These are phyloP conservation scores for Suillus tomentosus DNA, from an alignment of 768 basidiomycete species.

Conservation along the genomic window DNA sequence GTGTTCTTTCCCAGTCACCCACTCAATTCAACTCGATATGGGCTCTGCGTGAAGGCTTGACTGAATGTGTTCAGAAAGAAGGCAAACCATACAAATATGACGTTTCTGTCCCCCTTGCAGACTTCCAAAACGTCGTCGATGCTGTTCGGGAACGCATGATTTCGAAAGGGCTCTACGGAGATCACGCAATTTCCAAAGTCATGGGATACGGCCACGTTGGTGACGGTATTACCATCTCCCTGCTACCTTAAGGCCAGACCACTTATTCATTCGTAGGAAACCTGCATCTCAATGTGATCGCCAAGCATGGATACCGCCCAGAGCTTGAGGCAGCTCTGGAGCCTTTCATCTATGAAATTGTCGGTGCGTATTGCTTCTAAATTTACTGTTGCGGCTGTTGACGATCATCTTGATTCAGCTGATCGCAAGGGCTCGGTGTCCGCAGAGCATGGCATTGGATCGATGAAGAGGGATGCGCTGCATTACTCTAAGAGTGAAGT, in stretches of 20 bases:
- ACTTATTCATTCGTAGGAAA: constrained; percentile 59
- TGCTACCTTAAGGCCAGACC: constrained; percentile 9
- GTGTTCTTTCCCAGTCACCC: constrained; percentile 88
- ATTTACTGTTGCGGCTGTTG: not conserved
- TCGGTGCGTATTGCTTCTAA: constrained; percentile 51
- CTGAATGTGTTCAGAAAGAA: constrained; percentile 91
- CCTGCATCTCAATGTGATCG: constrained; percentile 89
- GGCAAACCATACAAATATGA: constrained; percentile 98
- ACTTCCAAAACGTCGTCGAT: constrained; percentile 89
- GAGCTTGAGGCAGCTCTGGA: constrained; percentile 89
- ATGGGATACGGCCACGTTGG: constrained; percentile 97
- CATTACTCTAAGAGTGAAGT: constrained; percentile 81
- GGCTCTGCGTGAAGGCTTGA: constrained; percentile 88
- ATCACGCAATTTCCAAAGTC: constrained; percentile 78
- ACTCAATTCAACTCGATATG: constrained; percentile 89
- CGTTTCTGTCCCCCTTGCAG: constrained; percentile 82
- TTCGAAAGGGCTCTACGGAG: constrained; percentile 67
- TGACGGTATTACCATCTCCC: constrained; percentile 64
- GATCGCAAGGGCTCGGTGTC: constrained; percentile 89
- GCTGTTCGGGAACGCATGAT: constrained; percentile 69
- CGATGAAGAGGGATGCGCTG: constrained; percentile 90
- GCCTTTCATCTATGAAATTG: constrained; percentile 93
- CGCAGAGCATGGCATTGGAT: constrained; percentile 96
- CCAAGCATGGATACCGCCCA: constrained; percentile 68
- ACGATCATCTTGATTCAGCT: constrained; percentile 41